A percentile compares a stretch with the other conserved stretches of the same genome.
phyloP scores from a whole-genome alignment of 371 early-diverging fungal genomes.

The Choanephora cucurbitarum region DNA sequence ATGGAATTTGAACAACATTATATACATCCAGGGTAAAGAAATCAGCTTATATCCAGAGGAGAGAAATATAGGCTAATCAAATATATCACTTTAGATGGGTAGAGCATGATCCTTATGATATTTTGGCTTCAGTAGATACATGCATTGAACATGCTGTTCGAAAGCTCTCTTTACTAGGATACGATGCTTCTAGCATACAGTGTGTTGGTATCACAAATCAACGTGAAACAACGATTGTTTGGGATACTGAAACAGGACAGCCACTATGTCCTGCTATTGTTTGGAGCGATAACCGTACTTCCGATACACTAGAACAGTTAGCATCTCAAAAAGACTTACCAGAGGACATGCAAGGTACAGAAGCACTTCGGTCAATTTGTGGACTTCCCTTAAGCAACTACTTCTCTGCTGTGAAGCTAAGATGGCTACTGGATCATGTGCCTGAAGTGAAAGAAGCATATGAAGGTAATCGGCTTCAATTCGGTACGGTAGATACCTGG shows the following conservation, averaged over 20 bases:
- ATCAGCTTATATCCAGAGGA: background rate
- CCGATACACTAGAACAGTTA: constrained; percentile 69
- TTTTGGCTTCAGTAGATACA: constrained; percentile 69
- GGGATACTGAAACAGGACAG: constrained; percentile 84
- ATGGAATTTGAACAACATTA: constrained; percentile 77
- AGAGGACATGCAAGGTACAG: constrained; percentile 32
- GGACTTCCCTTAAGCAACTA: constrained; percentile 95
- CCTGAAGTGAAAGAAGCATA: constrained; percentile 58
- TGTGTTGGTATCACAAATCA: constrained; percentile 95
- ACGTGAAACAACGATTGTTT: constrained; percentile 92
- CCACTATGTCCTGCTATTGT: constrained; percentile 91
- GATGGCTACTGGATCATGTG: constrained; percentile 90
- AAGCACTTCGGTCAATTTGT: constrained; percentile 59
- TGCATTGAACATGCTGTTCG: constrained; percentile 74
- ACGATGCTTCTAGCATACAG: constrained; percentile 63
- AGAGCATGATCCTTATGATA: constrained; percentile 86
- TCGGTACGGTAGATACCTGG: constrained; percentile 96
- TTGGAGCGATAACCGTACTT: constrained; percentile 92
- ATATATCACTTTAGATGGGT: constrained; percentile 66
- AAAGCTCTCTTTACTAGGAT: constrained; percentile 65
- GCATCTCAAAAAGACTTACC: constrained; percentile 32
- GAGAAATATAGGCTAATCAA: no score
- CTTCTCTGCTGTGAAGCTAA: constrained; percentile 90
- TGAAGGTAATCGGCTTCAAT: constrained; percentile 46
- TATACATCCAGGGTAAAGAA: constrained; percentile 75